These are phyloP conservation scores for Melaleuca quinquenervia DNA, from an alignment of 345 rosid species.

Conservation along the genomic window DNA sequence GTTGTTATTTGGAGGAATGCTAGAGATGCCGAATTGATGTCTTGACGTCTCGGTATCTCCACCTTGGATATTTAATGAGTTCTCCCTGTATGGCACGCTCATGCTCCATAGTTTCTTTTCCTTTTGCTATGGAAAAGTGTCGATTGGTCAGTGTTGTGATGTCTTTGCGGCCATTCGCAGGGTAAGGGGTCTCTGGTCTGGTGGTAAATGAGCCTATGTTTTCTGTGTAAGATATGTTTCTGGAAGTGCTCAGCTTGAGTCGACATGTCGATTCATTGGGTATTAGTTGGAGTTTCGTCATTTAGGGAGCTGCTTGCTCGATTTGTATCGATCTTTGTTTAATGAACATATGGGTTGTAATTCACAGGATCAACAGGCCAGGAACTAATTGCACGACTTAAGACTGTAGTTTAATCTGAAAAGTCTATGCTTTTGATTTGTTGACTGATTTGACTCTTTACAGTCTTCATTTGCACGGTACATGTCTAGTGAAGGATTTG, in stretches of 20 bases:
- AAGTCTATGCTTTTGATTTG: neutral
- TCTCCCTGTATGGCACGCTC: neutral
- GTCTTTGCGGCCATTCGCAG: neutral
- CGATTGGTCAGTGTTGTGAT: accelerated
- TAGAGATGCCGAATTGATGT: neutral
- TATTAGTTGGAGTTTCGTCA: neutral
- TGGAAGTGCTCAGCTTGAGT: neutral
- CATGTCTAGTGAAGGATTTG: constrained; percentile 86
- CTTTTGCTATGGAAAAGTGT: neutral
- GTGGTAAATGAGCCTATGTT: neutral
- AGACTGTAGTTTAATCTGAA: neutral
- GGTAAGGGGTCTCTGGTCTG: neutral
- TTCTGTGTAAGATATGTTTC: neutral
- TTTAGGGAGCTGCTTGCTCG: neutral
- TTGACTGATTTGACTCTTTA: neutral
- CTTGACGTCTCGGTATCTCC: neutral
- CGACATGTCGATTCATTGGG: neutral
- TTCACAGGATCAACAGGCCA: neutral
- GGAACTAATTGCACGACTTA: neutral
- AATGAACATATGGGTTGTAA: neutral
- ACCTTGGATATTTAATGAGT: neutral
- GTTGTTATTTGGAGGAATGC: neutral
- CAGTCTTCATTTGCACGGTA: constrained; percentile 86
- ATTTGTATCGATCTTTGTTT: neutral
- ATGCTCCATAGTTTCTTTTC: neutral